These are phyloP conservation scores for Botrytis aclada DNA, from an alignment of 2,329 filamentous ascomycete species.

Conservation along the genomic window DNA sequence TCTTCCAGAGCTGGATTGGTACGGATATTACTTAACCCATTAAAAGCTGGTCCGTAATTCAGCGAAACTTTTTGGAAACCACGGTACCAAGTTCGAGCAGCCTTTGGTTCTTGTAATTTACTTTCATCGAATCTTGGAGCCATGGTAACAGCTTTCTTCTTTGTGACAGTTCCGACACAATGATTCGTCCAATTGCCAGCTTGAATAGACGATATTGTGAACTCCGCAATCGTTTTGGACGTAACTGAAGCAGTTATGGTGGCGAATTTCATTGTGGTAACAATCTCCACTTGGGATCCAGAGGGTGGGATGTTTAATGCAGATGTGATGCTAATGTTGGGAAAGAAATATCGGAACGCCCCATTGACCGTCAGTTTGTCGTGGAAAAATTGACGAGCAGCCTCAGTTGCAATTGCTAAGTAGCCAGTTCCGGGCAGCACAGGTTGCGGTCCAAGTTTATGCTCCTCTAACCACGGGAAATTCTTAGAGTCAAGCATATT, in stretches of 20 bases:
- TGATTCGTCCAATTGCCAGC: slow-evolving; percentile 16
- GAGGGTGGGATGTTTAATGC: slow-evolving; percentile 14
- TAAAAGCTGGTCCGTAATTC: slow-evolving; percentile 42
- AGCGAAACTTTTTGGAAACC: slow-evolving; percentile 40
- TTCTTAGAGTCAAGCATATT: slow-evolving; percentile 19
- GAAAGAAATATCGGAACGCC: slow-evolving; percentile 10
- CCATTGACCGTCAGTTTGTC: not conserved
- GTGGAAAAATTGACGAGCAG: slow-evolving; percentile 9
- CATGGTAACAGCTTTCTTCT: not conserved
- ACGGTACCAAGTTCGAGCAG: slow-evolving; percentile 38
- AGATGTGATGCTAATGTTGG: slow-evolving; percentile 14
- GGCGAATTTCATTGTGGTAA: slow-evolving; percentile 15
- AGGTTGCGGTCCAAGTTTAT: slow-evolving; percentile 49
- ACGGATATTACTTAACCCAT: slow-evolving; percentile 36
- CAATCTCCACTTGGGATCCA: slow-evolving; percentile 17
- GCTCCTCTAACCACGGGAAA: slow-evolving; percentile 52
- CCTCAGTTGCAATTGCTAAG: slow-evolving; percentile 33
- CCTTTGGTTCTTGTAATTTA: slow-evolving; percentile 31
- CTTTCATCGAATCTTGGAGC: slow-evolving; percentile 6
- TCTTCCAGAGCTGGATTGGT: slow-evolving; percentile 33
- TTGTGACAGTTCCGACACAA: slow-evolving; percentile 9
- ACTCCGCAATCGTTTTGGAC: slow-evolving; percentile 9
- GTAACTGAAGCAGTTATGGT: slow-evolving; percentile 12
- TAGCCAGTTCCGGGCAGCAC: slow-evolving; percentile 46
- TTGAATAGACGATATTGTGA: slow-evolving; percentile 12